These are phyloP conservation scores for Macrotyloma uniflorum DNA, from an alignment of 306 rosid species.

Conservation along the genomic window DNA sequence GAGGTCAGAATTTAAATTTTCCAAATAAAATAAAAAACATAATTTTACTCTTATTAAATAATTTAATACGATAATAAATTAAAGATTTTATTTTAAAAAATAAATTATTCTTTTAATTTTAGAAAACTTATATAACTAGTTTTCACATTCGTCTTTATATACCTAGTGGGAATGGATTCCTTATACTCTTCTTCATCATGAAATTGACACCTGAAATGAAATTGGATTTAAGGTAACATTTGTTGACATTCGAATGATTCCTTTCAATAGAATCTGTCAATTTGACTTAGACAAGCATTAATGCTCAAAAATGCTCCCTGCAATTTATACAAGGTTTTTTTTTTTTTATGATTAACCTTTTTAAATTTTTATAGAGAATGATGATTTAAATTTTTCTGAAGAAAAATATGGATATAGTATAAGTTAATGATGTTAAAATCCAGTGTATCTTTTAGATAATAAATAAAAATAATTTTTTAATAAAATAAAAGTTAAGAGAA, in stretches of 20 bases:
- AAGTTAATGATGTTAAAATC: no score
- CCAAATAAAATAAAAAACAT: no score
- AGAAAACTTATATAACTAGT: no score
- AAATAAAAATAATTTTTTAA: no score
- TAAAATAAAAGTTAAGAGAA: no score
- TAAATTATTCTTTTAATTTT: no score
- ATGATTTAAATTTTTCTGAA: not conserved
- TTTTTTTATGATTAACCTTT: not conserved
- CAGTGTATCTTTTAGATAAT: no score
- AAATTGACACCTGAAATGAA: not conserved
- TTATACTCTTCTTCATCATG: not conserved
- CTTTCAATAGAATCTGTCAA: constrained; percentile 1
- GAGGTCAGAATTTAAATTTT: no score
- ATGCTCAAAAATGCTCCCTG: not conserved
- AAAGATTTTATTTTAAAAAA: no score
- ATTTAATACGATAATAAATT: no score
- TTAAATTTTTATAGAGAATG: not conserved
- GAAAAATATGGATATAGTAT: not conserved
- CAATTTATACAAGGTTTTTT: not conserved
- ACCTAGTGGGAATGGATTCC: not conserved
- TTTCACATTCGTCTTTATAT: not conserved
- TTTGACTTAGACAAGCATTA: not conserved
- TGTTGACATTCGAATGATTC: constrained; percentile 9
- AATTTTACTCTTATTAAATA: no score
- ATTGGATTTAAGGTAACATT: not conserved